phyloP scores from a whole-genome alignment of 1,284 basidiomycete genomes.

The Irpex lacteus region DNA sequence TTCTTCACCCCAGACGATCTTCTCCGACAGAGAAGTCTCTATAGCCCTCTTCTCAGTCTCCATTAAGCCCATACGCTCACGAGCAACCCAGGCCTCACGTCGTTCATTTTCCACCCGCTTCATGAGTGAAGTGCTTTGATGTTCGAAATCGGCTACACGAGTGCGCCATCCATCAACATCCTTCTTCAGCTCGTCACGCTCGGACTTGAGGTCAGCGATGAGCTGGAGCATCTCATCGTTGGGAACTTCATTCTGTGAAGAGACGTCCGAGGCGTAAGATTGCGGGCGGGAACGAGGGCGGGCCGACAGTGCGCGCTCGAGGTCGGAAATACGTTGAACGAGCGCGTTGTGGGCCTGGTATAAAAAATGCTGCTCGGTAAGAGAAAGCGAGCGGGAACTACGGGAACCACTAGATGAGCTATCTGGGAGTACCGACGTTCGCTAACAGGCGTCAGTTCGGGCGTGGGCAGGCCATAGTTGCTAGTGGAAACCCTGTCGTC shows the following conservation, averaged over 20 bases:
- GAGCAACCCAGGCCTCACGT: slow-evolving; percentile 72
- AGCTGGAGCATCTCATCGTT: slow-evolving; percentile 73
- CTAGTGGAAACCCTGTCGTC: slow-evolving; percentile 36
- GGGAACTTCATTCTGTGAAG: slow-evolving; percentile 32
- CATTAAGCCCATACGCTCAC: slow-evolving; percentile 58
- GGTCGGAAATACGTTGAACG: slow-evolving; percentile 72
- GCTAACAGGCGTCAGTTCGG: slow-evolving; percentile 66
- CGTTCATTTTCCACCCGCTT: slow-evolving; percentile 69
- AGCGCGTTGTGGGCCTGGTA: slow-evolving; percentile 78
- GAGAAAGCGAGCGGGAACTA: slow-evolving; percentile 47
- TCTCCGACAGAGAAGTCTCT: slow-evolving; percentile 45
- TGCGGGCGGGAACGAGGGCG: slow-evolving; percentile 50
- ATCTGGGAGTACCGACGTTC: slow-evolving; percentile 24
- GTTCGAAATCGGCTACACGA: slow-evolving; percentile 66
- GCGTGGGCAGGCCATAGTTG: slow-evolving; percentile 57
- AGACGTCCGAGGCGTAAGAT: slow-evolving; percentile 48
- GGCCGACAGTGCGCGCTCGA: slow-evolving; percentile 64
- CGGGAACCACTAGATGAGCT: slow-evolving; percentile 29
- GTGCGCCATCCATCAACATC: slow-evolving; percentile 76
- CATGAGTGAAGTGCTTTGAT: slow-evolving; percentile 52
- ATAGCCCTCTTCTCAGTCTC: slow-evolving; percentile 62
- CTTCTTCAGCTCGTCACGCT: slow-evolving; percentile 74
- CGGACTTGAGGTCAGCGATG: slow-evolving; percentile 71
- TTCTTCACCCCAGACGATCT: slow-evolving; percentile 32
- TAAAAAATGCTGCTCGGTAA: slow-evolving; percentile 78